These are phyloP conservation scores for Rostrohypoxylon terebratum DNA, from an alignment of 495 filamentous ascomycete genomes.

Conservation along the genomic window DNA sequence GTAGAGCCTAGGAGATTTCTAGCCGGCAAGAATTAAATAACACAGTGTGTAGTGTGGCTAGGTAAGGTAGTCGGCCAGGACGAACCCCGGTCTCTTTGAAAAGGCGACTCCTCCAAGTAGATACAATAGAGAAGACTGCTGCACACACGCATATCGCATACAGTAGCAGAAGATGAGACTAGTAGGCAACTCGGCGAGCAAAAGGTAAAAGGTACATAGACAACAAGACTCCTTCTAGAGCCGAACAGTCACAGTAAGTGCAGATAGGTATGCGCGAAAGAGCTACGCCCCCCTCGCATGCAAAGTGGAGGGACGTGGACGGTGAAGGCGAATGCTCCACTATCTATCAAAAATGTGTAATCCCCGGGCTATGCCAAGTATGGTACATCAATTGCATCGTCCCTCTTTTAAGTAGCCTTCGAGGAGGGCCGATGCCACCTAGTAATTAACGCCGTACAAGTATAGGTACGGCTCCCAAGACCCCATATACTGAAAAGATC, in stretches of 20 bases:
- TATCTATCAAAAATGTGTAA: slow-evolving; percentile 47
- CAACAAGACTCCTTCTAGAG: slow-evolving; percentile 28
- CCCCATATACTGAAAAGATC: slow-evolving; percentile 46
- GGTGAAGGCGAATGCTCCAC: slow-evolving; percentile 45
- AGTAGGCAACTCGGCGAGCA: slow-evolving; percentile 21
- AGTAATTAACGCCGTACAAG: slow-evolving; percentile 43
- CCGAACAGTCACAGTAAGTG: slow-evolving; percentile 49
- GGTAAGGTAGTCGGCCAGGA: neutral
- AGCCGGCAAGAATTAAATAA: slow-evolving; percentile 28
- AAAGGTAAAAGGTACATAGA: slow-evolving; percentile 10
- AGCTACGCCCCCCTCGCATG: slow-evolving; percentile 46
- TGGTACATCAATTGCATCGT: slow-evolving; percentile 48
- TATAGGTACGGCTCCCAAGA: slow-evolving; percentile 42
- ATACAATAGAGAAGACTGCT: slow-evolving; percentile 16
- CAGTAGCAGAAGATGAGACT: slow-evolving; percentile 31
- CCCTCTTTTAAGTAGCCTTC: slow-evolving; percentile 46
- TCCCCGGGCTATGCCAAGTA: slow-evolving; percentile 43
- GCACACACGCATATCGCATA: slow-evolving; percentile 38
- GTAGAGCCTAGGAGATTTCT: slow-evolving; percentile 21
- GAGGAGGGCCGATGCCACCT: slow-evolving; percentile 47
- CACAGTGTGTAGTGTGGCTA: slow-evolving; percentile 31
- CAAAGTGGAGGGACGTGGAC: slow-evolving; percentile 47
- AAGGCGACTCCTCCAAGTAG: slow-evolving; percentile 29
- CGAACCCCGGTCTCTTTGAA: slow-evolving; percentile 17
- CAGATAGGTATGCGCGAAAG: slow-evolving; percentile 49